Base-by-base conservation (phyloP, 192 early-diverging fungal genomes). In the Umbelopsis sp. region DNA sequence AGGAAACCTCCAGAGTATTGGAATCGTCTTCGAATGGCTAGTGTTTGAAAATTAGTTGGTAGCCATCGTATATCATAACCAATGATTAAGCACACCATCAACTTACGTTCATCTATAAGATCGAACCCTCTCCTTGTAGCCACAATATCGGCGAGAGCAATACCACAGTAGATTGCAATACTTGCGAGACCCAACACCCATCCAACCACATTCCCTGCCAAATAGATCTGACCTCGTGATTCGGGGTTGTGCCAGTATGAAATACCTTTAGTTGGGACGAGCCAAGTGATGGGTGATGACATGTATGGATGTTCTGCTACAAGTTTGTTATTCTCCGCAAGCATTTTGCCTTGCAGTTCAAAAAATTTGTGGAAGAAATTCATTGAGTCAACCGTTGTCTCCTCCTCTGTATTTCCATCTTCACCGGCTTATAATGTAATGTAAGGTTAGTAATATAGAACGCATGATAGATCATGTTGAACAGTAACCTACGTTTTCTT, bases 231-330 rank as follows among this genome's bases (percentile, higher is more conserved):
- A 22, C 91, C 80, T 22, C 77, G 73, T 16, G 89, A 89, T 49
- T 87, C 87, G 70, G 92, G 85, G 68, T 87, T 87, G 29, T 95
- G 94, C 89, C 97, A 97, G 80, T 97, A 97, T 36, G 94, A 94
- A 66, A 98, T 95, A 21, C 95, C 95, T 54, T 88, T 87, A 25
- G 84, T 66, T 32, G 97, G 84, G 81, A 97, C 90, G 65, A 93
- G 95, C 97, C 97, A 98, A 26, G 93, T 85, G 52, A 87, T 84
- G 16, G 97, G 95, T 4, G 77, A 31, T 29, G 85, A 87, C 73
- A 94, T 93, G 86, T 96, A 99, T 45, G 97, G 97, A 75, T 99
- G 97, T 24, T 91, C 82, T n/a, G 87, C 87, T 3, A 93, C 96
- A 31, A 99, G 83, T 10, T 87, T 93, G 67, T 91, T 85, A 76